Evolutionary conservation across 2,329 filamentous ascomycete species (phyloP).

Genomic region (Penicillium aurantiogriseum): DNA sequence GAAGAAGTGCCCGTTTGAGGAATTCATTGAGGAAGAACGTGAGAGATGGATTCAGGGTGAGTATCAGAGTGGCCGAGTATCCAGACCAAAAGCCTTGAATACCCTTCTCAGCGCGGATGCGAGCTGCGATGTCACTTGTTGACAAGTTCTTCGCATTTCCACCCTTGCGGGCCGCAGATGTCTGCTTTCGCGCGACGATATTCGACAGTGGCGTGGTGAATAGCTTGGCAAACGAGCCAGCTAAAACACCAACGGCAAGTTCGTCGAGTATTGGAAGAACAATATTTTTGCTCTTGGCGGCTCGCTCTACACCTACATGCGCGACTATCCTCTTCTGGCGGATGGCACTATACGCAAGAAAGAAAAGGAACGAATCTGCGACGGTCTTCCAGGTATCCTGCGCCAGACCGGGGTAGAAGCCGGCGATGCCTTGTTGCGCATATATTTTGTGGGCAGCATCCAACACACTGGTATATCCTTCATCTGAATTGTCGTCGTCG

Average conservation of each 20-base stretch:
- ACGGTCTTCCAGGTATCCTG: slow-evolving; percentile 66
- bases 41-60: slow-evolving; percentile 81
- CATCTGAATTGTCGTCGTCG: slow-evolving; percentile 52
- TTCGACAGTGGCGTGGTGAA: slow-evolving; percentile 80
- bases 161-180: slow-evolving; percentile 48
- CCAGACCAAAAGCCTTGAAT: slow-evolving; percentile 80
- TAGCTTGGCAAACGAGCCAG: slow-evolving; percentile 71
- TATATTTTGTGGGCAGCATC: slow-evolving; percentile 73
- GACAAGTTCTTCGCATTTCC: slow-evolving; percentile 22
- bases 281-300: slow-evolving; percentile 28
- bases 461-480: slow-evolving; percentile 62
- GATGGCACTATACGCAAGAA: slow-evolving; percentile 70
- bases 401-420: slow-evolving; percentile 67
- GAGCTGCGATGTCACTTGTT: slow-evolving; percentile 58
- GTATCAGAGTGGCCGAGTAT: slow-evolving; percentile 74
- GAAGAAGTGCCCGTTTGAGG: slow-evolving; percentile 61
- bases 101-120: slow-evolving; percentile 69
- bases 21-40: slow-evolving; percentile 81
- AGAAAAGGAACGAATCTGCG: slow-evolving; percentile 80
- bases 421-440: slow-evolving; percentile 66
- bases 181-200: slow-evolving; percentile 79
- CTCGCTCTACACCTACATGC: slow-evolving; percentile 22
- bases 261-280: slow-evolving; percentile 66
- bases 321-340: slow-evolving; percentile 46
- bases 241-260: slow-evolving; percentile 65